Evolutionary conservation across 169 alveolate species (phyloP).

Genomic region (Eimeria sp.): DNA sequence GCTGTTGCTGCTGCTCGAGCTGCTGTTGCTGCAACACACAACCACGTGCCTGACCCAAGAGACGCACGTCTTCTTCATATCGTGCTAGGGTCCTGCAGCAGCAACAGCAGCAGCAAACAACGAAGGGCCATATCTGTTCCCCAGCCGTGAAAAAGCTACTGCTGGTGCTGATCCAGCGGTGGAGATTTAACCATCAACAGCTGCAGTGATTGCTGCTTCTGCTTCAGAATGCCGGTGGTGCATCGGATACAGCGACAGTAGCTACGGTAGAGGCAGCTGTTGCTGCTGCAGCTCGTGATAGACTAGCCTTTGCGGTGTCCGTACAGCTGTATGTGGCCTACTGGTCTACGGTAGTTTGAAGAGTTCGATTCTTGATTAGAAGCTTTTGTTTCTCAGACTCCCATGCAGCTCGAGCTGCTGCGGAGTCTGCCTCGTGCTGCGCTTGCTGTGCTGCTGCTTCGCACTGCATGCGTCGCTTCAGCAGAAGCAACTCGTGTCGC

Average conservation of each 20-base stretch:
- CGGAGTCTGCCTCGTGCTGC: constrained; percentile 46
- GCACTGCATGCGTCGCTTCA: constrained; percentile 39
- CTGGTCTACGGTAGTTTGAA: constrained; percentile 55
- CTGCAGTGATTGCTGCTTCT: neutral
- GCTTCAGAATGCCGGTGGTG: neutral
- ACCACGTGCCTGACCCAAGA: constrained; percentile 43
- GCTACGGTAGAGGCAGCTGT: neutral
- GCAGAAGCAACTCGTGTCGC: constrained; percentile 12
- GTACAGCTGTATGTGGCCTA: neutral
- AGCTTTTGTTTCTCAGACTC: constrained; percentile 37
- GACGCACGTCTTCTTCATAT: constrained; percentile 53
- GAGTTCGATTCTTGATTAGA: neutral
- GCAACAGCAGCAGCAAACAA: neutral
- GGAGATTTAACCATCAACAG: neutral
- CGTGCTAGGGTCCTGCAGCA: constrained; percentile 48
- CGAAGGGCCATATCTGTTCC: neutral
- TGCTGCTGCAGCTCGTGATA: neutral
- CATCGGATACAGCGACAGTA: neutral
- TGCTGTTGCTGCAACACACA: constrained; percentile 32
- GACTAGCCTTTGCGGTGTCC: neutral
- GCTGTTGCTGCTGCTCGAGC: neutral
- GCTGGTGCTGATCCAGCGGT: neutral
- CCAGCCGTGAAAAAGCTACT: neutral
- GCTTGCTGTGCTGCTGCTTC: constrained; percentile 50
- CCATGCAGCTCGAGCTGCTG: constrained; percentile 45